Conservation (phyloP, 805 yeast species). For the Candida taoyuanica region DNA sequence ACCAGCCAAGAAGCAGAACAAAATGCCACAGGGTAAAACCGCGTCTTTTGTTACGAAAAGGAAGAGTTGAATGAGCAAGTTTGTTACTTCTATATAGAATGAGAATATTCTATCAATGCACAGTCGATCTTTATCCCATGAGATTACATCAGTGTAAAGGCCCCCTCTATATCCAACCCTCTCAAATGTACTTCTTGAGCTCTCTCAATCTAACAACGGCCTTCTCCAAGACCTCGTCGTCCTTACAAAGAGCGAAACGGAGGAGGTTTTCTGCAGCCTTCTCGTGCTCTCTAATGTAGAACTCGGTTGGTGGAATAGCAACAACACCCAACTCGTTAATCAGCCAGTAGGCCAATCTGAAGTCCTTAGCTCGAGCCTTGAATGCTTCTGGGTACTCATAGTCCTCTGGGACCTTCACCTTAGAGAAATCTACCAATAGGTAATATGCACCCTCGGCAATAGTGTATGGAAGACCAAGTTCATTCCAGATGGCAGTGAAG, state of each 20-base stretch:
- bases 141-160: too few relatives aligned
- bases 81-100: not conserved
- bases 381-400: constrained; percentile 72
- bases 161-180: too few relatives aligned
- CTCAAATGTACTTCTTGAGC: constrained; percentile 56
- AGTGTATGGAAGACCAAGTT: constrained; percentile 84
- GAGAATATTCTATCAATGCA: not conserved
- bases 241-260: constrained; percentile 96
- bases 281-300: constrained; percentile 67
- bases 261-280: constrained; percentile 76
- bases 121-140: too few relatives aligned
- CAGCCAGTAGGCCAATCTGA: constrained; percentile 87
- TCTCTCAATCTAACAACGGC: constrained; percentile 74
- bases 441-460: constrained; percentile 92
- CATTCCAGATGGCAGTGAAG: constrained; percentile 76
- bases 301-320: constrained; percentile 97
- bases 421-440: constrained; percentile 80
- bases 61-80: constrained; percentile 6
- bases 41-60: constrained; percentile 21
- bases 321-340: constrained; percentile 91
- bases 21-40: constrained; percentile 20
- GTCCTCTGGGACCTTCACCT: constrained; percentile 71
- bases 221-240: constrained; percentile 69
- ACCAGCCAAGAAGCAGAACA: constrained; percentile 41
- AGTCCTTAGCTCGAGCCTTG: constrained; percentile 69